Percentiles rank a stretch among this genome's conserved stretches.
These are phyloP conservation scores for Clavariopsis aquatica DNA, from an alignment of 495 filamentous ascomycete species.

Conservation along the genomic window DNA sequence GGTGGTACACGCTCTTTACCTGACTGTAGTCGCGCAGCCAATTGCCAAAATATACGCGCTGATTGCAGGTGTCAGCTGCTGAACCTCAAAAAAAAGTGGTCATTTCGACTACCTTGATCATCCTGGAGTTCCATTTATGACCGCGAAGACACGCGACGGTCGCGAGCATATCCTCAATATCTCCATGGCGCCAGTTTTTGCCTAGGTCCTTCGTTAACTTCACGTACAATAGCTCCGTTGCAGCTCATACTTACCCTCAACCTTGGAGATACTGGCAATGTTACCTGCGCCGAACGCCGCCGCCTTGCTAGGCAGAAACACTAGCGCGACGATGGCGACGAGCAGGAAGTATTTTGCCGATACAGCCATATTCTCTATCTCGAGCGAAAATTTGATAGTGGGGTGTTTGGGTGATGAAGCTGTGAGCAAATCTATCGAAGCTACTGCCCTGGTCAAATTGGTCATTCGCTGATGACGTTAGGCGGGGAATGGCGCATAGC, in stretches of 20 bases:
- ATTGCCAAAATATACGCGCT: constrained; percentile 83
- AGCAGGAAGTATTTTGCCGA: constrained; percentile 37
- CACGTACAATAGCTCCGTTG: too few relatives aligned
- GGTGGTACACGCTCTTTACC: constrained; percentile 4
- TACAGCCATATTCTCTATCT: constrained; percentile 21
- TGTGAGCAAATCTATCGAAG: background rate
- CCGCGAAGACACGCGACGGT: constrained; percentile 82
- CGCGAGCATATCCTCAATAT: constrained; percentile 91
- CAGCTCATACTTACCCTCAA: constrained; percentile 63
- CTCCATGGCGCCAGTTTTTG: constrained; percentile 92
- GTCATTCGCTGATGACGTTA: constrained; percentile 19
- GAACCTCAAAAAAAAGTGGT: background rate
- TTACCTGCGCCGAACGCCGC: constrained; percentile 93
- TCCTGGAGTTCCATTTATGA: constrained; percentile 91
- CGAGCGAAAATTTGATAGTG: constrained; percentile 10
- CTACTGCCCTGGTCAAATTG: constrained; percentile 2
- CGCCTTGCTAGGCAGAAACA: constrained; percentile 64
- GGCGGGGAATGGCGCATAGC: constrained; percentile 4
- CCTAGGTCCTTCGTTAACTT: too few relatives aligned
- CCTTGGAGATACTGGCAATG: constrained; percentile 87
- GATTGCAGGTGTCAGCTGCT: constrained; percentile 2
- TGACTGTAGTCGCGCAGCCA: constrained; percentile 52
- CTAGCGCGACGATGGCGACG: constrained; percentile 45
- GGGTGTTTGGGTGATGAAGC: background rate
- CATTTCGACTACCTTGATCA: constrained; percentile 59